These are phyloP conservation scores for Medicago lupulina DNA, from an alignment of 306 rosid genomes.

Conservation along the genomic window DNA sequence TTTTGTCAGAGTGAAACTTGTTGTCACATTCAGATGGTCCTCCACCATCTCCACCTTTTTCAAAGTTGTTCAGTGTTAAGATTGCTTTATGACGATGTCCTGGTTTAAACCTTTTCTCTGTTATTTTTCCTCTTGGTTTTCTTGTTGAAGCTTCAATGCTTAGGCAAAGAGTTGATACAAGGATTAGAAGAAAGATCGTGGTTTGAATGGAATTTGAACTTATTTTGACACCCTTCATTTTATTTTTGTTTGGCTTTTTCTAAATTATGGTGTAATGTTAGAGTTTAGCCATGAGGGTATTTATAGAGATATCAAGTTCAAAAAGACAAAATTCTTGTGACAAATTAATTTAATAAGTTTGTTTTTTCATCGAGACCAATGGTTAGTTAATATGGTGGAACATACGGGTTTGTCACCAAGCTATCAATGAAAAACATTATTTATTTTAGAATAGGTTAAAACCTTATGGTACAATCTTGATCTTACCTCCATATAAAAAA, in stretches of 20 bases:
- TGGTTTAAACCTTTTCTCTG: slow-evolving; percentile 35
- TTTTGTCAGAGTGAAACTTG: slow-evolving; percentile 47
- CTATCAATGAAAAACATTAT: too few species aligned
- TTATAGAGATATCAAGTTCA: slow-evolving; percentile 30
- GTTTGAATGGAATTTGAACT: neutral
- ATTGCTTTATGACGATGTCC: slow-evolving; percentile 39
- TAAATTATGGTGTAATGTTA: neutral
- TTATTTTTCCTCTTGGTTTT: slow-evolving; percentile 36
- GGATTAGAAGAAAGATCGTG: slow-evolving; percentile 16
- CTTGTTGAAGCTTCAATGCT: slow-evolving; percentile 1
- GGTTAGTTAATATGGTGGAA: too few species aligned
- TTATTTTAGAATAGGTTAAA: too few species aligned
- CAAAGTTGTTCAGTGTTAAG: slow-evolving; percentile 57
- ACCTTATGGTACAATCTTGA: too few species aligned
- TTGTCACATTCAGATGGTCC: slow-evolving; percentile 38
- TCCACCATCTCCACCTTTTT: slow-evolving; percentile 47
- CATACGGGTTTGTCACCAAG: too few species aligned
- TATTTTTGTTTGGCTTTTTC: neutral
- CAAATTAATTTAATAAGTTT: neutral
- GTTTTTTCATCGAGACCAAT: slow-evolving; percentile 2
- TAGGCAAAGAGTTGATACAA: neutral
- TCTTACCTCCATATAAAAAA: too few species aligned
- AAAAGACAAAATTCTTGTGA: neutral
- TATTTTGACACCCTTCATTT: slow-evolving; percentile 27
- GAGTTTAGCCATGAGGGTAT: neutral